Conservation (phyloP, 2,329 filamentous ascomycete genomes). For the Xylariaceae sp. region DNA sequence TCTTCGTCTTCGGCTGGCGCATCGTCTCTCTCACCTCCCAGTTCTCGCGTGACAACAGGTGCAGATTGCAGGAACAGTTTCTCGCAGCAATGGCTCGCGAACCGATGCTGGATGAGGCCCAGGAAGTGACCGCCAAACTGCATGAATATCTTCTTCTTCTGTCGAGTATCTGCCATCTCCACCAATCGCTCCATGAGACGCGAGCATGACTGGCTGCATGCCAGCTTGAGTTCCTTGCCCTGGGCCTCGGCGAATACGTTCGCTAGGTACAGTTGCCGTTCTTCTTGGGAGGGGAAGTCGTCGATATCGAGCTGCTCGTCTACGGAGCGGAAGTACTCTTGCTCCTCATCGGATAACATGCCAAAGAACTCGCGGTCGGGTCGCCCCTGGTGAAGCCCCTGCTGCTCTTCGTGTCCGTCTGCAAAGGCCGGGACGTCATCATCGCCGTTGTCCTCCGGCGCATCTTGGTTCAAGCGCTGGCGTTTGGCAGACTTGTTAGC, state of each 20-base stretch:
- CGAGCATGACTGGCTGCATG: slow-evolving; percentile 92
- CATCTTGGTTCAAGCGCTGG: slow-evolving; percentile 17
- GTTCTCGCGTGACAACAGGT: slow-evolving; percentile 67
- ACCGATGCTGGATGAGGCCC: slow-evolving; percentile 86
- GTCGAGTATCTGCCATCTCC: slow-evolving; percentile 64
- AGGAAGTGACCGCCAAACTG: slow-evolving; percentile 83
- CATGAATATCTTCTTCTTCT: slow-evolving; percentile 81
- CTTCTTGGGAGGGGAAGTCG: slow-evolving; percentile 71
- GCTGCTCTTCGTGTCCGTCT: slow-evolving; percentile 13
- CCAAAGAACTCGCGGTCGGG: slow-evolving; percentile 77
- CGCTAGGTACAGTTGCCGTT: slow-evolving; percentile 62
- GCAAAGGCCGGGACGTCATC: slow-evolving; percentile 13
- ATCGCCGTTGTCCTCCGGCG: slow-evolving; percentile 3
- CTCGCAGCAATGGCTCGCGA: slow-evolving; percentile 96
- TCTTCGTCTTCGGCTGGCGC: slow-evolving; percentile 32
- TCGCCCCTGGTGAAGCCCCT: slow-evolving; percentile 7
- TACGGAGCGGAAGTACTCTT: slow-evolving; percentile 88
- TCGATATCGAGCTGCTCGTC: slow-evolving; percentile 87
- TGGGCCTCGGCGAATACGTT: slow-evolving; percentile 81
- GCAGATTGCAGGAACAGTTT: slow-evolving; percentile 81
- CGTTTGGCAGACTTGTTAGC: slow-evolving; percentile 14
- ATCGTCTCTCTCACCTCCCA: slow-evolving; percentile 43
- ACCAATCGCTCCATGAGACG: slow-evolving; percentile 88
- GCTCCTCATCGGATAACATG: slow-evolving; percentile 84
- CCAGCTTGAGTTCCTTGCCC: slow-evolving; percentile 92